Evolutionary conservation across 306 rosid species (phyloP), one percentile per base, ranked within the genome.

Genomic region (Purshia tridentata): DNA sequence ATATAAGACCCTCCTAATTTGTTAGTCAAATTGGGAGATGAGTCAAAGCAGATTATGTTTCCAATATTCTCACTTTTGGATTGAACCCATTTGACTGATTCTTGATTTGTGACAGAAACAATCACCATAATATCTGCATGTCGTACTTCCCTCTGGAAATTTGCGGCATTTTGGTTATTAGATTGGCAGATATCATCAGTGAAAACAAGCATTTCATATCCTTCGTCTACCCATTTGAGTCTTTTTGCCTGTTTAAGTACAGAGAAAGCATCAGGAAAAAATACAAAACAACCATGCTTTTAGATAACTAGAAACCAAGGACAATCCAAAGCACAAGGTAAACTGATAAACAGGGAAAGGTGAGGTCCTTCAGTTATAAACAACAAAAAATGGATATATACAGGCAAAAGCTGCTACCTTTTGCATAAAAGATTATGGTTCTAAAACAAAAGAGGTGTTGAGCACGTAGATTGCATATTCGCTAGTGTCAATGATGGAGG

Each of bases 141-240:
- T 37, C 9, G 57, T 66, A 89, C 60, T 51, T 83, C 84, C 49
- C 40, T 65, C 47, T 55, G 74, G 52, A 89, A 70, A 72, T 16
- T 73, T 10, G 1, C 18, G n/a, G 62, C 64, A 45, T 15, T 72
- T 66, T 81, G 72, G 63, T 63, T 73, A 60, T 74, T 65, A 10
- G 72, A 77, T 72, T 64, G 69, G 72, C 82, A 54, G 47, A 84
- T 60, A 65, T 70, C 69, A 35, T 92, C 97, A 4, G 85, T 81
- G 74, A 84, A 89, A 8, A 92, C 96, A 19, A 79, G 73, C 91
- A 92, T 90, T 61, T 88, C 86, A 63, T 84, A 92, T 56, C 80
- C 89, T 75, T 88, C 88, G 54, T 92, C 96, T 6, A 92, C 86
- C 97, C 97, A 92, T 84, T 89, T 89, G 80, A 89, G 64, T 78